Base-by-base conservation (phyloP, 352 stramenopile genomes). In the Globisporangium parvum region DNA sequence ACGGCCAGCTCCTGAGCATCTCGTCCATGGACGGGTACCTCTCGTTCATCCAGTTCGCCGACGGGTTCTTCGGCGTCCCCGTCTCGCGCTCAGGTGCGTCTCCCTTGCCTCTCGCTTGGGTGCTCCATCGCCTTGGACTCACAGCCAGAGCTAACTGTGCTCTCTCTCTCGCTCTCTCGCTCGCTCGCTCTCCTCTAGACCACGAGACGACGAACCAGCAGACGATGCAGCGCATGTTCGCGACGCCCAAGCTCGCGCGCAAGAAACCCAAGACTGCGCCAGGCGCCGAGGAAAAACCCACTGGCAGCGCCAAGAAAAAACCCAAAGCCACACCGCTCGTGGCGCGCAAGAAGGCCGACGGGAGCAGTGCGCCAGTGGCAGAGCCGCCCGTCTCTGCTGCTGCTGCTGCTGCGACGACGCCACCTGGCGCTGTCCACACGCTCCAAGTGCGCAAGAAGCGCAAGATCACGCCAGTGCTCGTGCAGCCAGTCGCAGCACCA, bases 21-120 rank as follows among this genome's bases (percentile, higher is more conserved):
- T 96, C 85, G n/a, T 98, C 93, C 28, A 93, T 89, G 26, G 96
- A 99, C 71, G 96, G 96, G 41, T 98, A 99, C 61, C 73, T 98
- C 35, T 98, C 88, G 6, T 93, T 98, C 55, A 75, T 98, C 33
- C 83, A 73, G 39, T 98, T 98, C 69, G 74, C 75, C 35, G 66
- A 85, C 33, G 88, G 77, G 15, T 96, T 98, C 71, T 88, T 95
- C 26, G 85, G 85, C 8, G 51, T 50, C 1, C 54, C 62, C 3
- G 45, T 85, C 8, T 20, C 71, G 18, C 37, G 51, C 28, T 15
- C 66, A 41, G 47, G 46, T 58, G 8, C 21, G 51, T 31, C 47
- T 54, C 18, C 15, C 20, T 56, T 24, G 10, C 35, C 35, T 11
- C n/a, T 26, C 28, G 37, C 51, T 23, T 42, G 11, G 33, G 2